These are phyloP conservation scores for Citrullus colocynthis DNA, from an alignment of 306 rosid species.

Conservation along the genomic window DNA sequence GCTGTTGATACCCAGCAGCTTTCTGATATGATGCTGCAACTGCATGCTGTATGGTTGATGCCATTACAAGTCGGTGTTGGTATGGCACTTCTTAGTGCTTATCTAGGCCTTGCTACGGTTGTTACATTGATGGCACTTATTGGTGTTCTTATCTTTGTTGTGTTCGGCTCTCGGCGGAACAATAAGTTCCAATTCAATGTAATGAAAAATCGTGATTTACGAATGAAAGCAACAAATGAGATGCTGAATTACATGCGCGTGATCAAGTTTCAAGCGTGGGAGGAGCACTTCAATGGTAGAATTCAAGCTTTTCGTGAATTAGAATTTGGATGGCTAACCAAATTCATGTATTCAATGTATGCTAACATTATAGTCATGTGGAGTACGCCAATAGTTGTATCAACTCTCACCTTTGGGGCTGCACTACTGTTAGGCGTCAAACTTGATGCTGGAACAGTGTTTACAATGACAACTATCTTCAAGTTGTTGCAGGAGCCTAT, in stretches of 20 bases:
- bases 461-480: conserved; percentile 79
- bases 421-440: conserved; percentile 45
- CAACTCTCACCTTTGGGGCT: conserved; percentile 68
- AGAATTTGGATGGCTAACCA: conserved; percentile 58
- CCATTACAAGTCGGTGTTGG: conserved; percentile 71
- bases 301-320: conserved; percentile 47
- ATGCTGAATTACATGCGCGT: conserved; percentile 65
- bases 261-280: conserved; percentile 83
- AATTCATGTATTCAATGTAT: conserved; percentile 53
- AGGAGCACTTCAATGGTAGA: conserved; percentile 47
- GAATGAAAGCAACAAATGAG: conserved; percentile 79
- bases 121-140: conserved; percentile 30
- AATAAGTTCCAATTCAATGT: conserved; percentile 64
- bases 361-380: conserved; percentile 70
- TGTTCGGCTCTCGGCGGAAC: conserved; percentile 60
- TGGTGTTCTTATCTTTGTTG: conserved; percentile 58
- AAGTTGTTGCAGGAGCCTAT: conserved; percentile 84
- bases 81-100: conserved; percentile 42
- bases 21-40: conserved; percentile 63
- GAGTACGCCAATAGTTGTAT: conserved; percentile 73
- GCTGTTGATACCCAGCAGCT: conserved; percentile 76
- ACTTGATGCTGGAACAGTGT: conserved; percentile 55
- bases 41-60: conserved; percentile 84
- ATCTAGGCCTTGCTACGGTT: conserved; percentile 54
- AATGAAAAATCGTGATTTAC: conserved; percentile 69